Evolutionary conservation across 1,284 basidiomycete species (phyloP), one percentile per base, ranked within the genome.

Genomic region (Fomitopsis betulina): DNA sequence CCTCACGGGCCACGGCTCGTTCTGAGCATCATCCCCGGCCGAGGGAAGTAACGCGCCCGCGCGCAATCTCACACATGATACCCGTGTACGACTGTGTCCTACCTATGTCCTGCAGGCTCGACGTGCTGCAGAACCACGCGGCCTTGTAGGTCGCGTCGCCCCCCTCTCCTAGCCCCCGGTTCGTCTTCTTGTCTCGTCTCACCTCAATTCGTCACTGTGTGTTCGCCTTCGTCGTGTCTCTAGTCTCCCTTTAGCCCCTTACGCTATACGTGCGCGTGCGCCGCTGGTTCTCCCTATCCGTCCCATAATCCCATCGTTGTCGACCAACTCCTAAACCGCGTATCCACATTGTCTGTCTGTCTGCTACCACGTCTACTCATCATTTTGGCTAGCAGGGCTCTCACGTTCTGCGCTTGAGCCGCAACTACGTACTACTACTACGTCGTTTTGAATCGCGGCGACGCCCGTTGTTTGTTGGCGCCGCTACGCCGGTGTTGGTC

Each of bases 81-180:
- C 35, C 35, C 35, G 35, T 37, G 45, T 47, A 15, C 21, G 52
- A 53, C 37, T 53, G 51, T 40, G 51, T 40, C 47, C 13, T 53
- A 53, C 47, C 13, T 53, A 53, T 53, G 38, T 33, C 53, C 40
- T 45, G 53, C 53, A 55, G 53, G 53, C 53, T 45, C 53, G 53
- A 55, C 53, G 53, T 39, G 38, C 53, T 55, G 53, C 53, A 45
- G 53, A 8, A 7, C 19, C 49, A 40, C 40, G 42, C 53, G 53
- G 53, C 53, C 53, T 42, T 55, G 53, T 32, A 55, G 53, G 53
- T 45, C 53, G 38, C 40, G 39, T 17, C 39, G 12, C 38, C 35
- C 15, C 33, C 23, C 51, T 25, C 21, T n/a, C 32, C 15, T 30
- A 5, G 30, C 38, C 33, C n/a, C 13, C 35, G 0, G 4, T 37